Evolutionary conservation across 2,329 filamentous ascomycete species (phyloP).

Genomic region (Biscogniauxia mediterranea): DNA sequence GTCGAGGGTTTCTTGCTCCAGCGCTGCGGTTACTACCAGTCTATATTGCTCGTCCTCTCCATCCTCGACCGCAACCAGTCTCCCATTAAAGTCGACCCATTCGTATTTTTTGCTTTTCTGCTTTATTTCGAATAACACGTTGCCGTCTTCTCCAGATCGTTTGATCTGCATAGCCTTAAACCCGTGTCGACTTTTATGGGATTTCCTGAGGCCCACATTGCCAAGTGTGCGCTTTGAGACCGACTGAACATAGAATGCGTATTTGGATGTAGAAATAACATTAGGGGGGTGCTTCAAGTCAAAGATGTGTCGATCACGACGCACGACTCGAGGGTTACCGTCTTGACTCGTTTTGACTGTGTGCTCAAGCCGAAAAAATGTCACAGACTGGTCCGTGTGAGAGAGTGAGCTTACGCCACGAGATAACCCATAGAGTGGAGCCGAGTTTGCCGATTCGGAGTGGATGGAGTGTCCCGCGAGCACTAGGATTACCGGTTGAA

Average conservation of each 20-base stretch:
- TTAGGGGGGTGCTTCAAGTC: constrained; percentile 9
- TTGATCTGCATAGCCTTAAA: neutral
- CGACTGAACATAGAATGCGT: neutral
- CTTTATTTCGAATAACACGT: constrained; percentile 8
- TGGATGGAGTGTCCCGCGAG: constrained; percentile 49
- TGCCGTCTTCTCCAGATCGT: constrained; percentile 1
- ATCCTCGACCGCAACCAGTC: constrained; percentile 11
- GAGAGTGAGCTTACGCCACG: constrained; percentile 11
- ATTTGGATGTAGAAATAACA: constrained; percentile 6
- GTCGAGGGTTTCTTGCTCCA: constrained; percentile 7
- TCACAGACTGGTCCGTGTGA: constrained; percentile 7
- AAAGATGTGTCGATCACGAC: constrained; percentile 8
- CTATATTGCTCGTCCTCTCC: constrained; percentile 2
- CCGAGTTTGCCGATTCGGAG: constrained; percentile 32
- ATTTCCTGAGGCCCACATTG: constrained; percentile 13
- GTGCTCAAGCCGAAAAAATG: constrained; percentile 12
- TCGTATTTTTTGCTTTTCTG: constrained; percentile 7
- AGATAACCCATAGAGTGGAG: constrained; percentile 17
- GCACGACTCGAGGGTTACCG: neutral
- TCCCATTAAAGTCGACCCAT: constrained; percentile 10
- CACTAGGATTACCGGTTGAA: constrained; percentile 19
- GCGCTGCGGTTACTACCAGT: constrained; percentile 10
- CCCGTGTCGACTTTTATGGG: neutral
- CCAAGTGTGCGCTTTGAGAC: constrained; percentile 9
- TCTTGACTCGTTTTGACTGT: constrained; percentile 1